Evolutionary conservation across 495 filamentous ascomycete genomes (phyloP).

Genomic region (Aspergillus kassunensis): DNA sequence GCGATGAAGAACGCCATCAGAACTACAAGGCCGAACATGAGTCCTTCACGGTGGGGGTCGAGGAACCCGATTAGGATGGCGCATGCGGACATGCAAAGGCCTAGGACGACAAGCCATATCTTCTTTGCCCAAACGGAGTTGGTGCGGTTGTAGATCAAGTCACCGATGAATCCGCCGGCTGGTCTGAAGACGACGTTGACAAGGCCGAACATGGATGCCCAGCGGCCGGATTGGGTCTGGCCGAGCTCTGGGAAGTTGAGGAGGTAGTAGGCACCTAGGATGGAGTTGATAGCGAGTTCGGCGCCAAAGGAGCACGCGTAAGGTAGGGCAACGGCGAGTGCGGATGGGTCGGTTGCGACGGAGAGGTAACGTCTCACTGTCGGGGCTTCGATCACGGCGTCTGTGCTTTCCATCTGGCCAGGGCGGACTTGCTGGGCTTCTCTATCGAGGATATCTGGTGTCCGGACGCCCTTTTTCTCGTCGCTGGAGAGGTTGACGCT

Average conservation of each 20-base stretch:
- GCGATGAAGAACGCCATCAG: slow-evolving; percentile 78
- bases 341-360: slow-evolving; percentile 62
- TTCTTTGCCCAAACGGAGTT: slow-evolving; percentile 75
- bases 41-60: slow-evolving; percentile 54
- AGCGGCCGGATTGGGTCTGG: slow-evolving; percentile 69
- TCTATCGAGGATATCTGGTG: slow-evolving; percentile 34
- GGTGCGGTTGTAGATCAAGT: slow-evolving; percentile 64
- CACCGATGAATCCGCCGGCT: slow-evolving; percentile 69
- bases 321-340: slow-evolving; percentile 58
- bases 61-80: slow-evolving; percentile 66
- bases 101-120: slow-evolving; percentile 58
- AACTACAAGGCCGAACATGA: slow-evolving; percentile 74
- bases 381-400: slow-evolving; percentile 59
- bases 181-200: slow-evolving; percentile 77
- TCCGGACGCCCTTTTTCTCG: slow-evolving; percentile 37
- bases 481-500: slow-evolving; percentile 30
- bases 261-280: slow-evolving; percentile 75
- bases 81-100: slow-evolving; percentile 60
- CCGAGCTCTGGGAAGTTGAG: slow-evolving; percentile 70
- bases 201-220: slow-evolving; percentile 89
- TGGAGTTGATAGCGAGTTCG: slow-evolving; percentile 81
- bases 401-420: slow-evolving; percentile 46
- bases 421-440: slow-evolving; percentile 38
- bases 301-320: slow-evolving; percentile 86
- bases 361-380: slow-evolving; percentile 53